Base-by-base conservation (phyloP, 108 stramenopile genomes). In the Nitzschia sp. region DNA sequence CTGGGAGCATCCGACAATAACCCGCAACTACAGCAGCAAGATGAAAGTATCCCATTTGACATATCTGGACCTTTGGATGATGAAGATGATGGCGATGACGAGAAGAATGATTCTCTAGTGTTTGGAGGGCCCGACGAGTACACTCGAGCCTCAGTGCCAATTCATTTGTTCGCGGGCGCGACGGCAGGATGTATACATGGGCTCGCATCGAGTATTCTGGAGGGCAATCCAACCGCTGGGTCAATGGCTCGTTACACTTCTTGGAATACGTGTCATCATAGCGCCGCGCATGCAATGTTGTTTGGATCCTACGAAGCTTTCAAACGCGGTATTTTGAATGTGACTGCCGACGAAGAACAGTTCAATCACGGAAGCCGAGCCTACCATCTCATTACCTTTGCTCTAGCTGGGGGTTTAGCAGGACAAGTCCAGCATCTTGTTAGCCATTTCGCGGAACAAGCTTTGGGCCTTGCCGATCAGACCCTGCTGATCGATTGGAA, bases 281-380 rank as follows among this genome's bases (percentile, higher is more conserved):
- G 69, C 17, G n/a, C 78, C 21, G 78, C 89, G 23, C 89, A 90
- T 71, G 66, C 82, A 17, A 51, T 82, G 15, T 56, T 90, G 53
- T 90, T 90, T 80, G 84, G 85, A 54, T 77, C 84, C 6, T 90
- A 90, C 73, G 84, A 90, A 69, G 54, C 53, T 23, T 70, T 67
- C 15, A 90, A 90, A 49, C 77, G 86, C 8, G 30, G 53, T 18
- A 69, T 82, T 2, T 18, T 73, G 15, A 34, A 38, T 1, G 46
- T 64, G 11, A 27, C 25, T 15, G 2, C 11, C 28, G 25, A 25
- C 5, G 2, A 46, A 2, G 28, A 59, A 17, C 32, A 21, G 8
- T 32, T 5, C 36, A 2, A 23, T 13, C 33, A 35, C 55, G 19
- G 51, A 45, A 3, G 38, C 3, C 9, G 59, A 28, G 19, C 31